Evolutionary conservation across 116 monocot species (phyloP), one percentile per base, ranked within the genome.

Genomic region (Posidonia oceanica): DNA sequence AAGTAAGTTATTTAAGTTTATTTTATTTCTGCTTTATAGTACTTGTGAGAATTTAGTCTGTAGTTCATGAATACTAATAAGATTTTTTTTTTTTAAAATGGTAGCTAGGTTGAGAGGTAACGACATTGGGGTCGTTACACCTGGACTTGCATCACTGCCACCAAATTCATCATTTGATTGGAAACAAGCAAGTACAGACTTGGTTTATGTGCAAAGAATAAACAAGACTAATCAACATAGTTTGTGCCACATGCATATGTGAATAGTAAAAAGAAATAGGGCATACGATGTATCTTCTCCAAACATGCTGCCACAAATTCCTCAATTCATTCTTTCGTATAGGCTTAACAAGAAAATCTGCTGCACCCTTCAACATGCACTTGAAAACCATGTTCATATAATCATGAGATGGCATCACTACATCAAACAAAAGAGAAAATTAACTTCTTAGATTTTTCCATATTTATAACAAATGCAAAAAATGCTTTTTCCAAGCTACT

Each of bases 361-460:
- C 81, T 60, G 96, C 96, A 54, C 96, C 96, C 73, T 84, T 89
- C 67, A 81, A 68, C 88, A 96, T 87, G 83, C 86, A 96, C 64
- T 91, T 89, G 73, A 83, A 91, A 65, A 91, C 87, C 75, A 79
- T 83, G 76, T 81, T 91, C 38, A 96, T 71, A 16, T 86, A 91
- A 85, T 89, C 91, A 77, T 86, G 74, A 64, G 91, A 88, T 60
- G 96, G 91, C 91, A 96, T 96, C 96, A 96, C 96, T 96, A 85
- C 76, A 87, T 39, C 14, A 36, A 66, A 23, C 39, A 77, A n/a
- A 59, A 48, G 11, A 56, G 63, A 55, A 54, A 36, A 17, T 62
- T 14, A 38, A 38, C 29, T 69, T 52, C 17, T 67, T 14, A 20
- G 70, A 70, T 58, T 55, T 40, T 15, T 39, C 21, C 17, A 69